A percentile compares a stretch with the other conserved stretches of the same genome.
These are phyloP conservation scores for Chiua sp. DNA, from an alignment of 1,284 basidiomycete genomes.

Conservation along the genomic window DNA sequence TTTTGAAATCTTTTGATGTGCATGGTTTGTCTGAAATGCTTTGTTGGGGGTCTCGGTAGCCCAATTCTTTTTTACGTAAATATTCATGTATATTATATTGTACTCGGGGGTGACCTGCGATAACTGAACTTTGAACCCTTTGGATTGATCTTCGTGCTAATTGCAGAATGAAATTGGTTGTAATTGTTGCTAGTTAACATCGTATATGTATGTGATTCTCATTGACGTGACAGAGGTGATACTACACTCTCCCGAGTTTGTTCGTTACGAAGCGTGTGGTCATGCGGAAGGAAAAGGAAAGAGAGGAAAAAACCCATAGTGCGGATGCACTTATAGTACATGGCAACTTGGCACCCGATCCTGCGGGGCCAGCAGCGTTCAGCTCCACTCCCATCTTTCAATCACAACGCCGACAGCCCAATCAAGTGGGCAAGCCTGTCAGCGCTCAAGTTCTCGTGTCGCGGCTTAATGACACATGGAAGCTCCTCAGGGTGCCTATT, in stretches of 20 bases:
- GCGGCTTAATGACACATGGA: slow-evolving; percentile 15
- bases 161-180: too few relatives aligned
- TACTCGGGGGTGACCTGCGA: slow-evolving; percentile 2
- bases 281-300: not conserved
- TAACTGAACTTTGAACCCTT: slow-evolving; percentile 9
- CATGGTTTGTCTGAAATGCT: not conserved
- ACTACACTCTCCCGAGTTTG: not conserved
- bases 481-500: slow-evolving; percentile 22
- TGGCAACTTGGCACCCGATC: not conserved
- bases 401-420: slow-evolving; percentile 9
- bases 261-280: not conserved
- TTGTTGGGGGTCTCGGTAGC: slow-evolving; percentile 2
- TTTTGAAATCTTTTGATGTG: not conserved
- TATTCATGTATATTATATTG: slow-evolving; percentile 30
- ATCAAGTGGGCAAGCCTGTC: slow-evolving; percentile 22
- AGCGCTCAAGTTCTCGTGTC: slow-evolving; percentile 10
- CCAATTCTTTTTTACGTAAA: slow-evolving; percentile 7
- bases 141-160: not conserved
- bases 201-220: too few relatives aligned
- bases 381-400: not conserved
- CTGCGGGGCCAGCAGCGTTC: not conserved
- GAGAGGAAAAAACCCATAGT: not conserved
- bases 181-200: too few relatives aligned
- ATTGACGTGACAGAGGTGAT: not conserved
- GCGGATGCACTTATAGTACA: not conserved